These are phyloP conservation scores for Phaeosphaeriaceae sp. DNA, from an alignment of 2,329 filamentous ascomycete genomes.

Conservation along the genomic window DNA sequence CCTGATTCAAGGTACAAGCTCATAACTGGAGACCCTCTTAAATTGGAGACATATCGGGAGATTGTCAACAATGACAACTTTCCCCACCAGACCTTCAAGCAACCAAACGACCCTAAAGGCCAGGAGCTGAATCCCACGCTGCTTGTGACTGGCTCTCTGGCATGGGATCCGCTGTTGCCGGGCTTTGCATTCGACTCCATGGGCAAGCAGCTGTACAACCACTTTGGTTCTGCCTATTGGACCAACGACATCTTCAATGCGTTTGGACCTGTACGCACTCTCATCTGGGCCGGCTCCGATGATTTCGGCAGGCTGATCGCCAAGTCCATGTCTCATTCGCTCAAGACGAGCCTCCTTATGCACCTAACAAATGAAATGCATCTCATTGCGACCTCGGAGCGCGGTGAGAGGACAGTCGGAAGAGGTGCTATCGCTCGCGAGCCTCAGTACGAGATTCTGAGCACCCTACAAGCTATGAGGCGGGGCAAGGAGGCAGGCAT, in stretches of 20 bases:
- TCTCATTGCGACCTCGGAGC: slow-evolving; percentile 28
- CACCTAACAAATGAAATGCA: slow-evolving; percentile 68
- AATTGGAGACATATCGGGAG: slow-evolving; percentile 53
- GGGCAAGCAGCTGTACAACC: slow-evolving; percentile 64
- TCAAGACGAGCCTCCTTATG: slow-evolving; percentile 63
- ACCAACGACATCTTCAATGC: slow-evolving; percentile 69
- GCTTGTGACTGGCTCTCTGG: slow-evolving; percentile 59
- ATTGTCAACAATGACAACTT: slow-evolving; percentile 61
- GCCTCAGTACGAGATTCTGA: slow-evolving; percentile 40
- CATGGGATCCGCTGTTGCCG: slow-evolving; percentile 53
- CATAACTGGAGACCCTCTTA: slow-evolving; percentile 32
- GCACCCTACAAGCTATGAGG: slow-evolving; percentile 30
- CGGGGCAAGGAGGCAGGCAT: slow-evolving; percentile 27
- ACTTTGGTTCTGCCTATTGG: slow-evolving; percentile 67
- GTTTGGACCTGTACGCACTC: slow-evolving; percentile 80
- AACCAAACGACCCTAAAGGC: slow-evolving; percentile 49
- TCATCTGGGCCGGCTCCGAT: slow-evolving; percentile 72
- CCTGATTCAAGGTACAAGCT: slow-evolving; percentile 58
- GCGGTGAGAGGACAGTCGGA: slow-evolving; percentile 15
- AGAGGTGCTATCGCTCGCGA: slow-evolving; percentile 26
- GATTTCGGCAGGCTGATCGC: slow-evolving; percentile 69
- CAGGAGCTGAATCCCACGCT: slow-evolving; percentile 72
- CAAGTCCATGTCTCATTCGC: slow-evolving; percentile 60
- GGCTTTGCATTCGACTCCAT: slow-evolving; percentile 62
- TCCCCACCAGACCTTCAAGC: slow-evolving; percentile 60